Evolutionary conservation across 352 stramenopile genomes (phyloP).

Genomic region (Pythium aphanidermatum): DNA sequence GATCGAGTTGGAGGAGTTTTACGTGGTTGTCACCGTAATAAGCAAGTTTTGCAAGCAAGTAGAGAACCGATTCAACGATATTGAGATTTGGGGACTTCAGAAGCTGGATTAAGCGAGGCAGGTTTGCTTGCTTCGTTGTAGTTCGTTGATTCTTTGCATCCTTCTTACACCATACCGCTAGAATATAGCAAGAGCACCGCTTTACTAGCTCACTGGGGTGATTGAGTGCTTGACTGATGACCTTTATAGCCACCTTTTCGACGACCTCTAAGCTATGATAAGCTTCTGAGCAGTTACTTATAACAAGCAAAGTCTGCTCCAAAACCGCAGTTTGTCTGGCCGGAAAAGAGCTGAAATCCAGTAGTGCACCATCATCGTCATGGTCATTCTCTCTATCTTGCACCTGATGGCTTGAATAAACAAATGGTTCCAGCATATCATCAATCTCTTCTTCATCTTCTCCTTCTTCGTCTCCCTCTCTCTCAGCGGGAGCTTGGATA

Average conservation of each 20-base stretch:
- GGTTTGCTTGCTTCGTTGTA: conserved; percentile 32
- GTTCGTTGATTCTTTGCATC: conserved; percentile 36
- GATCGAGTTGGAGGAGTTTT: conserved; percentile 56
- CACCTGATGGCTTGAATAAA: conserved; percentile 9
- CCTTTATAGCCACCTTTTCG: conserved; percentile 46
- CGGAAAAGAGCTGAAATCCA: conserved; percentile 57
- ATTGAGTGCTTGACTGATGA: conserved; percentile 43
- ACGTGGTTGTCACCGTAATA: conserved; percentile 57
- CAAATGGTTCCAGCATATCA: conserved; percentile 23
- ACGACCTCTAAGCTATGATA: conserved; percentile 33
- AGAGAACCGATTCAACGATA: conserved; percentile 57
- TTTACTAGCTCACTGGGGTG: conserved; percentile 68
- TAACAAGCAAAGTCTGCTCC: conserved; percentile 55
- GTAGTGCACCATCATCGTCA: conserved; percentile 5
- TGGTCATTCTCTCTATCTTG: not conserved
- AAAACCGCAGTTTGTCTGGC: conserved; percentile 50
- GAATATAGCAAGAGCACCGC: conserved; percentile 58
- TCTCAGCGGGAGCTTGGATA: not conserved
- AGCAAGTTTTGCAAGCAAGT: conserved; percentile 55
- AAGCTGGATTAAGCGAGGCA: conserved; percentile 51
- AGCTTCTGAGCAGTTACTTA: conserved; percentile 62
- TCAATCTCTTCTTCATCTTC: conserved; percentile 21
- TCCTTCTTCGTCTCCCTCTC: not conserved
- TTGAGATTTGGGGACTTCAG: conserved; percentile 50
- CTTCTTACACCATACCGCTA: conserved; percentile 61